Percentiles rank a stretch among this genome's conserved stretches.
Conservation (phyloP, 352 stramenopile species). For the Globisporangium cederbergense region DNA sequence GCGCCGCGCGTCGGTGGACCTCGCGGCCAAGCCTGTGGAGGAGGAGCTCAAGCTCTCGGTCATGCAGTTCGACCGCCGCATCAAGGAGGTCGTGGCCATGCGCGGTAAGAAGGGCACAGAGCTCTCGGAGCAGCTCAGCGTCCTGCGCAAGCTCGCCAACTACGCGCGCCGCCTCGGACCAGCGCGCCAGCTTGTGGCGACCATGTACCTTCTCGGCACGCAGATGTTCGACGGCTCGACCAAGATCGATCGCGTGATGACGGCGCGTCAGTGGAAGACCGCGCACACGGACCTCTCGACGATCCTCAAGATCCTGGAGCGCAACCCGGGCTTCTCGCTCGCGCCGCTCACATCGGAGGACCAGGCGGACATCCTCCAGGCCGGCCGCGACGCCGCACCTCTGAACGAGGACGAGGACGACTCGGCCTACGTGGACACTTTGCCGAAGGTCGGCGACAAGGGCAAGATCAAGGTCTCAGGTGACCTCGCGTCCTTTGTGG, state of each 20-base stretch:
- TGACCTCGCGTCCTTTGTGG: conserved; percentile 87
- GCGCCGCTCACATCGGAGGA: conserved; percentile 75
- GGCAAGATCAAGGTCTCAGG: conserved; percentile 87
- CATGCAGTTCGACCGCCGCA: conserved; percentile 76
- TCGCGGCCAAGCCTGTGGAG: conserved; percentile 58
- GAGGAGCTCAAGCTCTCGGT: conserved; percentile 80
- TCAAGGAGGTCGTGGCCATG: conserved; percentile 84
- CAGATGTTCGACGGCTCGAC: conserved; percentile 80
- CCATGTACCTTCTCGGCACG: conserved; percentile 79
- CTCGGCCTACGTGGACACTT: conserved; percentile 71
- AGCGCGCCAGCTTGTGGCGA: conserved; percentile 69
- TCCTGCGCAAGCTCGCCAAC: conserved; percentile 76
- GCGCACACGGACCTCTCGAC: conserved; percentile 58
- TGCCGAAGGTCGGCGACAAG: conserved; percentile 69
- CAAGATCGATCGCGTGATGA: conserved; percentile 88
- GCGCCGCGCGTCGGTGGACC: conserved; percentile 39
- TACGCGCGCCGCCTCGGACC: conserved; percentile 74
- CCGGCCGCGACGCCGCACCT: conserved; percentile 63
- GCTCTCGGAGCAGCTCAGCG: conserved; percentile 60
- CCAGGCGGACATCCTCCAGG: conserved; percentile 80
- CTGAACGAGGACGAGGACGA: conserved; percentile 84
- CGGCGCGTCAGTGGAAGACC: conserved; percentile 68
- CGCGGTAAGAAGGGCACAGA: conserved; percentile 84
- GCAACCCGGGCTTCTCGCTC: conserved; percentile 79
- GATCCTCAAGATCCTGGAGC: conserved; percentile 75